phyloP scores from a whole-genome alignment of 176 grass and related monocot species.

The Neostapfia colusana region DNA sequence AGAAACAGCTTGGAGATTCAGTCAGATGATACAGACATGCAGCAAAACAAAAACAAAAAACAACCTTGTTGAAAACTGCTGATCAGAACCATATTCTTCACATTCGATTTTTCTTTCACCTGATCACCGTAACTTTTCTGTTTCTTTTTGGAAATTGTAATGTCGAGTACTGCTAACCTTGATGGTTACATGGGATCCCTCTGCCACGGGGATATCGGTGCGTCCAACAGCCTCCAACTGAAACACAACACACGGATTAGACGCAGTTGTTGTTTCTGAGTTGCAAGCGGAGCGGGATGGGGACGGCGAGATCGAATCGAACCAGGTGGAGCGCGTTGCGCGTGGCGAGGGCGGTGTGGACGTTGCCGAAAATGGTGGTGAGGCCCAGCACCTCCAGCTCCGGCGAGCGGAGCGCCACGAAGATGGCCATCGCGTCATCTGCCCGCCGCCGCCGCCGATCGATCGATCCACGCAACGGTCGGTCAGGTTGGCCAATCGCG shows the following conservation, averaged over 20 bases:
- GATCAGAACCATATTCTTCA: neutral
- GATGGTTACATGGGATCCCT: constrained; percentile 87
- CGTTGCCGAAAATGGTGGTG: constrained; percentile 90
- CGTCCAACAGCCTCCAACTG: constrained; percentile 84
- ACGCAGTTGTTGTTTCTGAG: too few species aligned
- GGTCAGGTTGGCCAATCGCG: neutral
- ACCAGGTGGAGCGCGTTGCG: constrained; percentile 94
- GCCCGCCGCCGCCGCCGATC: neutral
- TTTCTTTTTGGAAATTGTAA: neutral
- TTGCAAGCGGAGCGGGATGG: neutral
- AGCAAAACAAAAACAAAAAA: neutral
- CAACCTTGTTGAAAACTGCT: neutral
- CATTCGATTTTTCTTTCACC: neutral
- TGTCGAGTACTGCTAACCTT: constrained; percentile 43
- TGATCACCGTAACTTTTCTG: neutral
- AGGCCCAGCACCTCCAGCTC: constrained; percentile 86
- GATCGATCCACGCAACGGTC: neutral
- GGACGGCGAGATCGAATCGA: neutral
- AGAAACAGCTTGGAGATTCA: constrained; percentile 8
- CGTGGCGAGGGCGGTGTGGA: constrained; percentile 81
- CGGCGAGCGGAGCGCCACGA: constrained; percentile 85
- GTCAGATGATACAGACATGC: neutral
- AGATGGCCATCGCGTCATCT: constrained; percentile 99
- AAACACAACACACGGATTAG: constrained; percentile 25
- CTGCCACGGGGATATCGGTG: constrained; percentile 77